phyloP scores from a whole-genome alignment of 495 filamentous ascomycete species.

The Elasticomyces elasticus region DNA sequence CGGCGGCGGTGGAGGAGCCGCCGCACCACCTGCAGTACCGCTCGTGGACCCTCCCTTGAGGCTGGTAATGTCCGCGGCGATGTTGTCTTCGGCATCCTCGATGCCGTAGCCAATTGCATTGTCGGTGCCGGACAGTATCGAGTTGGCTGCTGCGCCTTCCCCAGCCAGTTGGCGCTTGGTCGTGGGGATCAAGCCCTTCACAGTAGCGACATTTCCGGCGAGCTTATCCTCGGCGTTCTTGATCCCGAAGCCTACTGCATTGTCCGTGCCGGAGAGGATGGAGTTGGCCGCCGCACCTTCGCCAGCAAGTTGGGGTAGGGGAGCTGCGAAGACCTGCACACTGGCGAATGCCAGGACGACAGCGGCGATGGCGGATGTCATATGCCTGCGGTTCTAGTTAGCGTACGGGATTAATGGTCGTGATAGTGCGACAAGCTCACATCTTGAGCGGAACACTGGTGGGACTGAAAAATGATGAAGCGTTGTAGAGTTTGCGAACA shows the following conservation, averaged over 20 bases:
- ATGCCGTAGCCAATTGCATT: conserved; percentile 6
- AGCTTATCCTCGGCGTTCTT: conserved; percentile 14
- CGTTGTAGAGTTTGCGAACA: background rate
- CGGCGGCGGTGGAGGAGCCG: background rate
- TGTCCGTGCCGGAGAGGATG: conserved; percentile 7
- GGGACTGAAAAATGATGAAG: background rate
- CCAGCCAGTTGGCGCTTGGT: conserved; percentile 9
- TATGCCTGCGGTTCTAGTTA: background rate
- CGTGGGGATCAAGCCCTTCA: background rate
- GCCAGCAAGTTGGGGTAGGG: conserved; percentile 1
- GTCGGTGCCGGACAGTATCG: conserved; percentile 10
- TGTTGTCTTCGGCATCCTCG: conserved; percentile 14
- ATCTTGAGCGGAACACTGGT: background rate
- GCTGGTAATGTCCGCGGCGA: background rate
- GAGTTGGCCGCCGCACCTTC: conserved; percentile 8
- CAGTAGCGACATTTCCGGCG: background rate
- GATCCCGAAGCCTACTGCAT: conserved; percentile 6
- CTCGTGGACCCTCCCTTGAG: background rate
- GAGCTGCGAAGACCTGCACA: background rate
- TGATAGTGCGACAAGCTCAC: background rate
- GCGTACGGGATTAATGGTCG: background rate
- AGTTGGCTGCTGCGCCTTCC: conserved; percentile 7
- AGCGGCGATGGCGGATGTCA: background rate
- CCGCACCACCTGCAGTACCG: background rate
- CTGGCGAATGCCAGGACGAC: background rate